Base-by-base conservation (phyloP, 2,329 filamentous ascomycete genomes). In the Aspergillus japonicus region DNA sequence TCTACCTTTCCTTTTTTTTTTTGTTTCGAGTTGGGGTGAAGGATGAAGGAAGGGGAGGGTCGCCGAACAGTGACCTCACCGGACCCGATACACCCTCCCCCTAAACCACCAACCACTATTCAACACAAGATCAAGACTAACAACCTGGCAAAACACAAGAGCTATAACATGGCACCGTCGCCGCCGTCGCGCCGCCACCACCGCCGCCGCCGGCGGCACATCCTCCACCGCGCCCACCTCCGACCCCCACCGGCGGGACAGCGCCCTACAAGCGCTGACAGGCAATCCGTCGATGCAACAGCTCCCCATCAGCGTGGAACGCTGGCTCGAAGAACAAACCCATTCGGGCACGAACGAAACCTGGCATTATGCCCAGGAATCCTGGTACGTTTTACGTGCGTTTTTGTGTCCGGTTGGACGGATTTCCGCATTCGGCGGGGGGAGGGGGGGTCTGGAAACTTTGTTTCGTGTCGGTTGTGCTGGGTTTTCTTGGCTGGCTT, bases 311-410 rank as follows among this genome's bases (percentile, higher is more conserved):
- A 64, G 62, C 24, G 65, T 73, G 56, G 64, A 68, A n/a, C 60
- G 66, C 59, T 72, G 71, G 71, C 58, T 73, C 42, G 66, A 69
- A 54, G 65, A 69, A 48, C 66, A 71, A 44, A 63, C 65, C 44
- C 50, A 57, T 4, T 54, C 62, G 12, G 52, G 61, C 33, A 56
- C 66, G 56, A 39, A 60, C 21, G 62, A 65, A 14, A 12, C 39
- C 10, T 44, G 53, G 29, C 64, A 62, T 47, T 68, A 69, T 42
- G 57, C 64, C 47, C 66, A 68, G 54, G 69, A 72, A 53, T 66
- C 54, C 58, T 74, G 71, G 71, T 74, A 67, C 57, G 68, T 58
- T 47, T 21, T 21, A 2, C 21, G 21, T 57, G 54, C 56, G 16
- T 12, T 35, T 55, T 42, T 42, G 44, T 35, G 39, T 51, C 47